A percentile compares a stretch with the other conserved stretches of the same genome.
Conservation (phyloP, 129 eudicot genomes). For the Helichrysum umbraculigerum region DNA sequence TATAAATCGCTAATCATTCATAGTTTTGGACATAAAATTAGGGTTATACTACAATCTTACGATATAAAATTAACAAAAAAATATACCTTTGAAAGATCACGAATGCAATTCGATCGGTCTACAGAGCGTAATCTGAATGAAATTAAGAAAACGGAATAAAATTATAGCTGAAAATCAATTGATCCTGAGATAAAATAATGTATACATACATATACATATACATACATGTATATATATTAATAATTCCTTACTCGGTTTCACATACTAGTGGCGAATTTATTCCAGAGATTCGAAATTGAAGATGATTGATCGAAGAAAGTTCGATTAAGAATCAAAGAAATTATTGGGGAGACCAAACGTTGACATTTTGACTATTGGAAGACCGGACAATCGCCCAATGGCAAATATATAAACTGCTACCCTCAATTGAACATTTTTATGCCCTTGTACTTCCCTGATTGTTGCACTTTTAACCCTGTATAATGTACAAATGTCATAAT, state of each 20-base stretch:
- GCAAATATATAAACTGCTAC: not conserved
- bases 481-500: not conserved
- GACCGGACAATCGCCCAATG: slow-evolving; percentile 18
- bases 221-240: not conserved
- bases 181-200: not conserved
- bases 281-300: slow-evolving; percentile 5
- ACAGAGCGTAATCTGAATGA: slow-evolving; percentile 12
- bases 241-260: slow-evolving; percentile 37
- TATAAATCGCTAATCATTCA: not conserved
- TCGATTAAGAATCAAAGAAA: slow-evolving; percentile 26
- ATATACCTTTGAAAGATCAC: slow-evolving; percentile 23
- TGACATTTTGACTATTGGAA: slow-evolving; percentile 22
- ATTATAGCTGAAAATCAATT: slow-evolving; percentile 14
- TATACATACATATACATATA: not conserved
- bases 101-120: slow-evolving; percentile 13
- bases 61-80: not conserved
- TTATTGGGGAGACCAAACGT: not conserved
- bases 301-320: slow-evolving; percentile 29
- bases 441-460: slow-evolving; percentile 6
- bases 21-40: slow-evolving; percentile 6
- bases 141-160: slow-evolving; percentile 16
- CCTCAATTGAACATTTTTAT: not conserved
- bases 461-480: slow-evolving; percentile 5
- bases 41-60: not conserved
- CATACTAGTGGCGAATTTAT: slow-evolving; percentile 3